Base-by-base conservation (phyloP, 768 basidiomycete species). In the Tricholoma sp. region DNA sequence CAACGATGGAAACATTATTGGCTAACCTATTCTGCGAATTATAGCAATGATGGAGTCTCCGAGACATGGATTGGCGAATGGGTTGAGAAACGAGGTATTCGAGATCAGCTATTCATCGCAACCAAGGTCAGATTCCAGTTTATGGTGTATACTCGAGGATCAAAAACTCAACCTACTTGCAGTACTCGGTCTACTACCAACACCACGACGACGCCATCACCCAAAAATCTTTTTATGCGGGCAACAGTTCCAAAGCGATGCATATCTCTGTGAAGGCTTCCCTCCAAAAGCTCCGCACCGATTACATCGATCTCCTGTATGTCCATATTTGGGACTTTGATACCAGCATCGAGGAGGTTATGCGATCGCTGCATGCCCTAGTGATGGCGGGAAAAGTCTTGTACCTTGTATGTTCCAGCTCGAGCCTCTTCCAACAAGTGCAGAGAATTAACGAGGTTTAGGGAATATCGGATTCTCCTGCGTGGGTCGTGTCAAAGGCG, bases 21-120 rank as follows among this genome's bases (percentile, higher is more conserved):
- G 8, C 29, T 29, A 29, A 29, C 29, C 29, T 29, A 29, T 29
- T 29, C 29, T 29, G 8, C 29, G 29, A 29, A 29, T 4, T 32
- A 32, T 11, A 80, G 77, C 54, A 81, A 85, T 59, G 76, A 83
- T 56, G 83, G 79, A 57, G 64, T 74, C 16, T 83, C 81, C 3
- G 85, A 88, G 64, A 55, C 60, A 50, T 77, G 78, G 61, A 72
- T 83, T 32, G 82, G 81, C 2, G 80, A 82, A 63, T 83, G 81
- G 81, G 76, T 76, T 54, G 73, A 79, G 59, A 58, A 67, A 39
- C 68, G 78, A 18, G 72, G 72, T 0, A 77, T 76, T 46, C 69
- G 82, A 3, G 77, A 82, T 59, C 75, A 79, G 59, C 68, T 83
- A 10, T 77, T 81, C 57, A 72, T 82, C 49, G 75, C 78, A 4